Percentiles rank a stretch among this genome's conserved stretches.
Evolutionary conservation across 1,284 basidiomycete genomes (phyloP).

Genomic region (Earliella scabrosa): DNA sequence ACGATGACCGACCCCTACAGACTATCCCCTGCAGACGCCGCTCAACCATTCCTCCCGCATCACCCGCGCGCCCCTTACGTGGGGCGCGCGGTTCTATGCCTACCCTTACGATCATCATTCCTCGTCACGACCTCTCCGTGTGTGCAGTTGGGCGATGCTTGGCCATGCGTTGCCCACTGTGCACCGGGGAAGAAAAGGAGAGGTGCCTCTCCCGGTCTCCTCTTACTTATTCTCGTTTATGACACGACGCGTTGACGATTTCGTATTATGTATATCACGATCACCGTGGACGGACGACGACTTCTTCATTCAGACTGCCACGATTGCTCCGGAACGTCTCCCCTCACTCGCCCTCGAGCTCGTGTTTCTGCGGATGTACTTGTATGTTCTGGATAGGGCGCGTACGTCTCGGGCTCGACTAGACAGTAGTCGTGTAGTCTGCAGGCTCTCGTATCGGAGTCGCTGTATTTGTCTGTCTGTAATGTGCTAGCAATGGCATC

Average conservation of each 20-base stretch:
- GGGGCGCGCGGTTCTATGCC: slow-evolving; percentile 10
- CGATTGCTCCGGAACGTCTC: slow-evolving; percentile 4
- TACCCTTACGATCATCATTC: slow-evolving; percentile 10
- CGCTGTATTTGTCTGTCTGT: slow-evolving; percentile 14
- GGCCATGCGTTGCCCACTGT: neutral
- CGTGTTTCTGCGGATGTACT: slow-evolving; percentile 18
- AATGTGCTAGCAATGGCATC: slow-evolving; percentile 16
- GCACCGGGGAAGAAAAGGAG: slow-evolving; percentile 18
- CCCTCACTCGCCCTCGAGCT: neutral
- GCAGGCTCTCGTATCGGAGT: slow-evolving; percentile 5
- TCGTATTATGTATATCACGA: slow-evolving; percentile 14
- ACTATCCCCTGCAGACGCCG: neutral
- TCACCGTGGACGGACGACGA: slow-evolving; percentile 13
- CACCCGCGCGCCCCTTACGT: neutral
- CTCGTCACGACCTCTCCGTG: slow-evolving; percentile 10
- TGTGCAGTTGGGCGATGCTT: neutral
- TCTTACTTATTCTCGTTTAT: slow-evolving; percentile 19
- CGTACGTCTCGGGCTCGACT: slow-evolving; percentile 13
- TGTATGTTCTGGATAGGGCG: slow-evolving; percentile 8
- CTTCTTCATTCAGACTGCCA: slow-evolving; percentile 4
- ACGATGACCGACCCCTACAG: slow-evolving; percentile 9
- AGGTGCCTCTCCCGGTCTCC: slow-evolving; percentile 7
- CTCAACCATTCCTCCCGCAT: neutral
- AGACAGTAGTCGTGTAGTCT: slow-evolving; percentile 17
- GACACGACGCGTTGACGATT: slow-evolving; percentile 19